Evolutionary conservation across 2,329 filamentous ascomycete genomes (phyloP).

Genomic region (Ampelomyces quisqualis): DNA sequence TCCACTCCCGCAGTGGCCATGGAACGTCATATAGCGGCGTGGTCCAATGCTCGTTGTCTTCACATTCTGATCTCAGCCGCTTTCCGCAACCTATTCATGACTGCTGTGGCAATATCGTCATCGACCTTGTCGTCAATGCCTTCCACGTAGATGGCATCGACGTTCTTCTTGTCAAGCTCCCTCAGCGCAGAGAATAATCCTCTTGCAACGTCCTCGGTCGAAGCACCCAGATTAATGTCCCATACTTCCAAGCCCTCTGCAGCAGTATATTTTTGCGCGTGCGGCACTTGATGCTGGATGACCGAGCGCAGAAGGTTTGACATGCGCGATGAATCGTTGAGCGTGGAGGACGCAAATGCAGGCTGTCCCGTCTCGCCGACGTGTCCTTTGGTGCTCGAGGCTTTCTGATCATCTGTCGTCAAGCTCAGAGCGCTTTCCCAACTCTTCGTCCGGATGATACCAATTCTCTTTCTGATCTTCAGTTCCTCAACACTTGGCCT

Average conservation of each 20-base stretch:
- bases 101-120: conserved; percentile 75
- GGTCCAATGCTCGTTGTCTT: no score
- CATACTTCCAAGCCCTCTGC: conserved; percentile 46
- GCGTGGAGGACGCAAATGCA: background rate
- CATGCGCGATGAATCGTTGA: conserved; percentile 4
- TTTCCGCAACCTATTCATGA: conserved; percentile 55
- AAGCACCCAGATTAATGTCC: conserved; percentile 71
- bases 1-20: no score
- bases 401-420: conserved; percentile 1
- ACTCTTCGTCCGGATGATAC: conserved; percentile 42
- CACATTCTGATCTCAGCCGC: conserved; percentile 44
- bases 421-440: conserved; percentile 29
- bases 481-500: conserved; percentile 34
- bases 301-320: conserved; percentile 41
- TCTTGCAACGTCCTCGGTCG: conserved; percentile 74
- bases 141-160: conserved; percentile 86
- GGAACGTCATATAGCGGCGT: no score
- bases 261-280: conserved; percentile 23
- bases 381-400: conserved; percentile 5
- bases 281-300: conserved; percentile 37
- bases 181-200: conserved; percentile 85
- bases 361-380: conserved; percentile 13
- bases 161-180: conserved; percentile 76
- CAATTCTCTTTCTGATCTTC: conserved; percentile 37
- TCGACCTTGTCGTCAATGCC: conserved; percentile 69